phyloP scores from a whole-genome alignment of 2,329 filamentous ascomycete species.

The Curvularia lunata region DNA sequence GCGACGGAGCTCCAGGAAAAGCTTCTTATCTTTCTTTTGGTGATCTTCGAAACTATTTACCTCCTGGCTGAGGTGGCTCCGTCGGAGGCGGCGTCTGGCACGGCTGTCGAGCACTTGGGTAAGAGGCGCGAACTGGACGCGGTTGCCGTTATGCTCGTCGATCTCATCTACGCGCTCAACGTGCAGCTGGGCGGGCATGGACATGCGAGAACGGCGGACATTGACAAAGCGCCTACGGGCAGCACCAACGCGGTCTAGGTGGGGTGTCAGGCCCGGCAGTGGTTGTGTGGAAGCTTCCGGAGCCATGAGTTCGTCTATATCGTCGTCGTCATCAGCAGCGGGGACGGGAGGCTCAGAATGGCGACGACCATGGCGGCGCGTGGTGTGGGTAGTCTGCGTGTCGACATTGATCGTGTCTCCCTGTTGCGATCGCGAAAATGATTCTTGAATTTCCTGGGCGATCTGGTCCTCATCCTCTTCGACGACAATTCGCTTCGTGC shows the following conservation, averaged over 20 bases:
- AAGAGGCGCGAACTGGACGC: conserved; percentile 47
- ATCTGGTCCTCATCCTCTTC: conserved; percentile 43
- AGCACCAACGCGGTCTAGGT: conserved; percentile 40
- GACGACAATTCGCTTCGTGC: conserved; percentile 40
- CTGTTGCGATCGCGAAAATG: conserved; percentile 35
- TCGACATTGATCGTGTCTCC: conserved; percentile 25
- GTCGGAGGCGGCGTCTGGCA: conserved; percentile 49
- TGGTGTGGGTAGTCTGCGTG: conserved; percentile 21
- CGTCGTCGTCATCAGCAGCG: conserved; percentile 20
- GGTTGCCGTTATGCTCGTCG: conserved; percentile 25
- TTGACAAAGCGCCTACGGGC: conserved; percentile 33
- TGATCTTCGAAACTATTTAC: conserved; percentile 49
- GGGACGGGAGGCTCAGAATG: conserved; percentile 44
- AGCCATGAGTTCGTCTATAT: conserved; percentile 25
- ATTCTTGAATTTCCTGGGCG: conserved; percentile 41
- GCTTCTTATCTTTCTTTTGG: conserved; percentile 47
- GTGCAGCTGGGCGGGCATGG: conserved; percentile 45
- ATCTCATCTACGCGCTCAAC: conserved; percentile 35
- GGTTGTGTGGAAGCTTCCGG: conserved; percentile 37
- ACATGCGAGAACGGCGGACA: conserved; percentile 42
- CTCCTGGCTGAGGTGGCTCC: conserved; percentile 51
- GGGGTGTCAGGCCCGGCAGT: conserved; percentile 39
- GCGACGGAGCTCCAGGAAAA: conserved; percentile 45
- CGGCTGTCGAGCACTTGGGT: conserved; percentile 42
- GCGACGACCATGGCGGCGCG: conserved; percentile 37